Evolutionary conservation across 2,329 filamentous ascomycete species (phyloP), one percentile per base, ranked within the genome.

Genomic region (Fusarium newnesense): DNA sequence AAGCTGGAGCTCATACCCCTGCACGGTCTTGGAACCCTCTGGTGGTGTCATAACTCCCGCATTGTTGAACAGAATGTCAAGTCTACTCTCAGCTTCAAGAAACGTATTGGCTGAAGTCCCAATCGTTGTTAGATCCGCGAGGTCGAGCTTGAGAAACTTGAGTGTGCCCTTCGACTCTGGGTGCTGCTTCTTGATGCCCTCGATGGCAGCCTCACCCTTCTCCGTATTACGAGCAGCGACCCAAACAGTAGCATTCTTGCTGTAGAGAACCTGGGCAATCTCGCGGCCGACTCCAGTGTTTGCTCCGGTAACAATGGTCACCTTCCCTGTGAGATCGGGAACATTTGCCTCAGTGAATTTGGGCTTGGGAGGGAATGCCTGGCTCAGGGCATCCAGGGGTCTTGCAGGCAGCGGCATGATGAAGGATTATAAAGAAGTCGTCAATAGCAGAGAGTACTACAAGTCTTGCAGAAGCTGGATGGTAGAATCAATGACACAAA

Each of bases 321-420:
- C 91, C 92, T 75, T 77, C 24, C 63, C 70, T 8, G 72, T 73
- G 36, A 78, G 76, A 44, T 79, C 77, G 0, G 94, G 93, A 32
- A 97, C 87, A 77, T 97, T 93, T 79, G 95, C 30, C 43, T 79
- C 77, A 4, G 71, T 78, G 56, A 77, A 77, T 30, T 62, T 49
- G 13, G 77, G 77, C 32, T 72, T 76, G 3, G 75, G 69, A 9
- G 77, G 77, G 16, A 76, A 77, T 4, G 64, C 67, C 58, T 78
- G 75, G 39, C 63, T 67, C 19, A 77, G 46, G 42, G 64, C 58
- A 28, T 77, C 21, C 30, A 71, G 34, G 24, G 71, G 70, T 10
- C 52, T 68, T 26, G 69, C 53, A 53, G 66, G 50, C 9, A 73
- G 44, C 11, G 40, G 50, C 61, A 70, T 70, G 5, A n/a, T 47